Evolutionary conservation across 108 stramenopile genomes (phyloP), one percentile per base, ranked within the genome.

Genomic region (Skeletonema menzelii): DNA sequence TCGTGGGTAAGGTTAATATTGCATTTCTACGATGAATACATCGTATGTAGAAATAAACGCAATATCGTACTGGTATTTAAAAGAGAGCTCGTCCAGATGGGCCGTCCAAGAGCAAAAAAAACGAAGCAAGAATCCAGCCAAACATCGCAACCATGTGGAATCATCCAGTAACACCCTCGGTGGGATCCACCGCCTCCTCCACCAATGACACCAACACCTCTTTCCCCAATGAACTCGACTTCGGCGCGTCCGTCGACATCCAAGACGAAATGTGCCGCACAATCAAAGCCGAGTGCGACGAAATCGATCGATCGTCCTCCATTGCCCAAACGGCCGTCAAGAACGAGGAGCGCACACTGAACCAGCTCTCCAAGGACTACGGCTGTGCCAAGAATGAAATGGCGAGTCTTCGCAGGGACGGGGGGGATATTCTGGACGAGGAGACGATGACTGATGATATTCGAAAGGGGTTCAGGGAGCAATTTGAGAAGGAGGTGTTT

Each of bases 211-310:
- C 4, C 40, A n/a, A 0, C 40, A 2, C 40, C 15, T 15, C 40
- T 3, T 42, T 42, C 40, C 40, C 40, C 40, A n/a, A 11, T 15
- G 40, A 42, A 42, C 40, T 84, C 32, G 68, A 76, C 46, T 80
- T 80, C 65, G 83, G 83, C 11, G 58, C 79, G 12, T 80, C 83
- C 47, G 73, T 73, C 47, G 69, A 77, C 55, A 72, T 86, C 72
- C 76, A 74, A 37, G 82, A 86, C 31, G 82, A 86, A 32, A 67
- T 86, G 37, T 75, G 67, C 42, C 83, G 75, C 2, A 63, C 75
- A 13, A 73, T 86, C 26, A 76, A 80, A 20, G 58, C 57, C 47
- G 85, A 86, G 63, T 63, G 81, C 28, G 75, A 65, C 27, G 70
- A 74, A 35, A 70, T 84, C 15, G 85, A 84, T 22, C 55, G 58